These are phyloP conservation scores for Murraya paniculata DNA, from an alignment of 345 rosid species.

Conservation along the genomic window DNA sequence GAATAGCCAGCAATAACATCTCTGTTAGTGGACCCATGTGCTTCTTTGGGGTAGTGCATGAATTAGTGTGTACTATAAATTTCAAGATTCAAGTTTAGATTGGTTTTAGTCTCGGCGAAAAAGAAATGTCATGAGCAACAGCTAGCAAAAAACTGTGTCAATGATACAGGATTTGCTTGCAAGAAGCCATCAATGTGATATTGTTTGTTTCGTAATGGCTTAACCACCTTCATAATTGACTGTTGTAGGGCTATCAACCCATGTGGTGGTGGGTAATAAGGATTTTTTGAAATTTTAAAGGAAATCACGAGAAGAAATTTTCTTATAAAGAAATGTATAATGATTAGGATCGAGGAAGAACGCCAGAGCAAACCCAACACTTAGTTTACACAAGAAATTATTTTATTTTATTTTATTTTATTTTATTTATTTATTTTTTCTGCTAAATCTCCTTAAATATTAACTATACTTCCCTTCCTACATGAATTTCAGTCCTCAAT, in stretches of 20 bases:
- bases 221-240: constrained; percentile 40
- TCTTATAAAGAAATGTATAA: too few species aligned
- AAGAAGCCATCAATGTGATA: constrained; percentile 13
- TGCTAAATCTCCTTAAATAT: too few species aligned
- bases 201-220: constrained; percentile 14
- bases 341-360: not conserved
- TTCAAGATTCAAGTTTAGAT: not conserved
- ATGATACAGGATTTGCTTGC: constrained; percentile 15
- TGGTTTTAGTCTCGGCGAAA: constrained; percentile 9
- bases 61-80: not conserved
- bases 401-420: too few species aligned
- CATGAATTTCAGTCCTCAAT: not conserved
- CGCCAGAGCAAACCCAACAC: not conserved
- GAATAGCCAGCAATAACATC: constrained; percentile 14
- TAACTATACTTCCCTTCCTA: not conserved
- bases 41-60: not conserved
- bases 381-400: too few species aligned
- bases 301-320: not conserved
- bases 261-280: constrained; percentile 29
- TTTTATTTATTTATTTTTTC: too few species aligned
- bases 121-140: constrained; percentile 26
- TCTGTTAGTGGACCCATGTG: constrained; percentile 23
- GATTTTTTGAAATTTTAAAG: not conserved
- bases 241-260: constrained; percentile 27
- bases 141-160: constrained; percentile 18